These are phyloP conservation scores for Ramularia collo-cygni DNA, from an alignment of 2,329 filamentous ascomycete species.

Conservation along the genomic window DNA sequence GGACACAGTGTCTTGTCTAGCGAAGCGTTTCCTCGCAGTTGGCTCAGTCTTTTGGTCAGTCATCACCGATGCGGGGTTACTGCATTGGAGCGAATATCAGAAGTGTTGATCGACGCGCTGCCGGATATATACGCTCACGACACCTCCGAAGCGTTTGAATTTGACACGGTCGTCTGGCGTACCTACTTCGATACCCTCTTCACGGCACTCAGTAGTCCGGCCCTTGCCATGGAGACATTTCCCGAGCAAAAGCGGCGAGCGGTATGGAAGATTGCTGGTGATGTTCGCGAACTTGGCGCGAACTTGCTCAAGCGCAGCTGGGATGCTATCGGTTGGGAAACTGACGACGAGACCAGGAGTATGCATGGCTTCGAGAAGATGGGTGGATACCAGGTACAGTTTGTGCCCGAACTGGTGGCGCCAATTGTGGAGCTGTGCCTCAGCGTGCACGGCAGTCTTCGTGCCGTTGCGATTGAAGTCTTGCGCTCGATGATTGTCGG, in stretches of 20 bases:
- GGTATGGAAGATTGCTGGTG: slow-evolving; percentile 98
- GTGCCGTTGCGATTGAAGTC: slow-evolving; percentile 85
- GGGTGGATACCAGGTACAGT: slow-evolving; percentile 97
- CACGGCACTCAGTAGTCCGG: slow-evolving; percentile 81
- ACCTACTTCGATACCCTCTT: slow-evolving; percentile 84
- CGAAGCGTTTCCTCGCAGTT: slow-evolving; percentile 79
- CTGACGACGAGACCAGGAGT: slow-evolving; percentile 66
- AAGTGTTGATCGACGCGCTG: slow-evolving; percentile 71
- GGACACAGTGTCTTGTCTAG: slow-evolving; percentile 84
- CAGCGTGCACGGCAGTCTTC: slow-evolving; percentile 86
- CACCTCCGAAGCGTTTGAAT: slow-evolving; percentile 43
- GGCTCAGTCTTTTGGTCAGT: slow-evolving; percentile 81
- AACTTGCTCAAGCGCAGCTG: slow-evolving; percentile 77
- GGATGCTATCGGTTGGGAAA: slow-evolving; percentile 97
- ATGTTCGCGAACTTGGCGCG: slow-evolving; percentile 86
- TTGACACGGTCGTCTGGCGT: slow-evolving; percentile 92
- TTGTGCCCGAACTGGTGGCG: slow-evolving; percentile 84
- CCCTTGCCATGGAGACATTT: slow-evolving; percentile 86
- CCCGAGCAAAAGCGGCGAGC: slow-evolving; percentile 93
- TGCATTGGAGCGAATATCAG: slow-evolving; percentile 73
- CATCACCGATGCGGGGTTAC: slow-evolving; percentile 63
- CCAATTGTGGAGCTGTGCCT: slow-evolving; percentile 91
- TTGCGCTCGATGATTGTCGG: slow-evolving; percentile 97
- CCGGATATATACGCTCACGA: slow-evolving; percentile 89
- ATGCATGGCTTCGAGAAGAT: slow-evolving; percentile 75